Evolutionary conservation across 805 yeast genomes (phyloP), one percentile per base, ranked within the genome.

Genomic region (Candida maltosa): DNA sequence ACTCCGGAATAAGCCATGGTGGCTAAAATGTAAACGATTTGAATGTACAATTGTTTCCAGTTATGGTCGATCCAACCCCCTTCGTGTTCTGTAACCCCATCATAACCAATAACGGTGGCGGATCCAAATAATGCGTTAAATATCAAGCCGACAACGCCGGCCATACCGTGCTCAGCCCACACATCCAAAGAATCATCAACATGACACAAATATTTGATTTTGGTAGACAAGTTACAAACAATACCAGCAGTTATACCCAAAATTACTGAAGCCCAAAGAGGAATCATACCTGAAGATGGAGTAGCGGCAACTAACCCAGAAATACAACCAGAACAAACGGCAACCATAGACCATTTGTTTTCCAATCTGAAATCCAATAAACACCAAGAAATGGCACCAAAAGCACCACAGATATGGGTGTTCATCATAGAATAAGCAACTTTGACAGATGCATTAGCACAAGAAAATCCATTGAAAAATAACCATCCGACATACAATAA

Each of bases 151-250:
- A 91, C 73, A 31, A 89, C 73, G 21, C 98, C 98, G 0, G 97
- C 97, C 49, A 91, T 73, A 32, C 96, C 97, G 80, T 91, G 98
- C 77, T 91, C 97, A n/a, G 97, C 97, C 56, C 91, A 73, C 34
- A 88, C 80, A 82, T 93, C 97, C 49, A 93, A 67, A 2, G 96
- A 81, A 64, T 91, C 98, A 59, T 93, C 97, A 34, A 91, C 88
- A 40, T 75, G 73, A 31, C 84, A 65, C 44, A 86, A 62, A 55
- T 83, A 86, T 62, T 91, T 91, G 57, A 91, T 65, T 51, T 87
- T 85, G 31, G 97, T 91, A 38, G 95, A 69, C 52, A 85, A 85
- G 68, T 91, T 91, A 75, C 97, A 93, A 23, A 82, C 77, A 8
- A 82, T 60, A 26, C 95, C 95, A 0, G 96, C 70, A 2, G 77